A percentile compares a stretch with the other conserved stretches of the same genome.
Conservation (phyloP, 164 flowering plant species). For the Amborella trichopoda region DNA sequence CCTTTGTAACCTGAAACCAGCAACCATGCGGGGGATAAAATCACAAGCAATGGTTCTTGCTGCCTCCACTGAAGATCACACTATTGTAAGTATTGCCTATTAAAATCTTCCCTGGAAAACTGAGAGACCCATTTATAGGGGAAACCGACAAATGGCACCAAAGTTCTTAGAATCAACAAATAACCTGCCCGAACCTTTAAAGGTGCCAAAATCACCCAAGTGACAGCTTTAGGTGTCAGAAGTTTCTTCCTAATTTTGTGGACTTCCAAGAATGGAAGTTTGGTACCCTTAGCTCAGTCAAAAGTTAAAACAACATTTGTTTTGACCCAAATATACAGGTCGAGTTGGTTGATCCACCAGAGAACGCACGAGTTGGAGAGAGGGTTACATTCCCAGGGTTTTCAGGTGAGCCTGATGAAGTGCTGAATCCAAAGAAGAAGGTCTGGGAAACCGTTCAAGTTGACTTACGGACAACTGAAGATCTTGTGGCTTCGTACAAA, state of each 20-base stretch:
- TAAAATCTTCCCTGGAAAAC: background rate
- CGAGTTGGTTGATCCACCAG: conserved; percentile 41
- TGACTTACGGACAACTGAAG: conserved; percentile 40
- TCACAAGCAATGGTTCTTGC: conserved; percentile 96
- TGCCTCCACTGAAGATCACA: conserved; percentile 54
- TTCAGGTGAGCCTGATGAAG: conserved; percentile 56
- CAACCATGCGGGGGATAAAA: conserved; percentile 77
- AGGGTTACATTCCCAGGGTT: conserved; percentile 63
- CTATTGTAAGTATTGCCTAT: conserved; percentile 32
- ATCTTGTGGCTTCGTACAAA: conserved; percentile 58
- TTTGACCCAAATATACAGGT: conserved; percentile 44
- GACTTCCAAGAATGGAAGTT: no score
- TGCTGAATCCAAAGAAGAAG: conserved; percentile 89
- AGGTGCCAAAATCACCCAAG: no score
- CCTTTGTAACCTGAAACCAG: conserved; percentile 93
- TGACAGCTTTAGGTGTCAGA: no score
- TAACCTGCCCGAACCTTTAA: no score
- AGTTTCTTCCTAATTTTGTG: no score
- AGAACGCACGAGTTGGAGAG: conserved; percentile 34
- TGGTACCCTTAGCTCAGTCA: no score
- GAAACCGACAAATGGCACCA: no score
- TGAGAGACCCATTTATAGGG: no score
- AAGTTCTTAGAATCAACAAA: no score
- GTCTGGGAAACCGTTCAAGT: conserved; percentile 77
- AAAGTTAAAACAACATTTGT: no score